Base-by-base conservation (phyloP, 129 eudicot genomes). In the Artemisia argyi region DNA sequence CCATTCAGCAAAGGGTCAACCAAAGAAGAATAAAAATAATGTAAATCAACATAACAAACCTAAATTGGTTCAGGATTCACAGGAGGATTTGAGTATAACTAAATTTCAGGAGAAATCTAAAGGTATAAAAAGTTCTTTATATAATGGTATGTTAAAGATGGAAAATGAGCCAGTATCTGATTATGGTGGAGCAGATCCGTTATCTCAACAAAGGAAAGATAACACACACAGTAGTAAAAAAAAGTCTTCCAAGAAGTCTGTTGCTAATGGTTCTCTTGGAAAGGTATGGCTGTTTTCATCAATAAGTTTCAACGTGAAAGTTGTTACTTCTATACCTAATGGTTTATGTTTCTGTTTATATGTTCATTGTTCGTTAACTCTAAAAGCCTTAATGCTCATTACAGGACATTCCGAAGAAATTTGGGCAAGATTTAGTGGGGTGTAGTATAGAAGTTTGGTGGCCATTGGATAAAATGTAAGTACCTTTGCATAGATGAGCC, bases 361-460 rank as follows among this genome's bases (percentile, higher is more conserved):
- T 32, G 5, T 50, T 51, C 64, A 32, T 68, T 17, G 46, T 49
- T 13, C 15, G 50, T 17, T 24, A 30, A 19, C 56, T 51, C 53
- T 62, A 26, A 66, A 61, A 46, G 68, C 47, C 12, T 76, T 28
- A 4, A 65, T 49, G 42, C 66, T 50, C 8, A 46, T 59, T 69
- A 20, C 82, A 84, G 91, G 79, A 68, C 42, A 70, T 15, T 57
- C 63, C 50, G 3, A 76, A 80, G 64, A 64, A 60, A 39, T 78
- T 73, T 63, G 87, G 84, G 62, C 83, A 85, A 61, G 90, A 87
- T 39, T 59, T 93, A 73, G 85, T 93, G 72, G 94, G 88, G 14
- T 56, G 61, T 54, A 82, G 74, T 71, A 82, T 93, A 73, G 78
- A 81, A 71, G 96, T 93, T 74, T 89, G 96, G 98, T 93, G 98